Evolutionary conservation across 352 stramenopile genomes (phyloP), one percentile per base, ranked within the genome.

Genomic region (Phytopythium mirpurense): DNA sequence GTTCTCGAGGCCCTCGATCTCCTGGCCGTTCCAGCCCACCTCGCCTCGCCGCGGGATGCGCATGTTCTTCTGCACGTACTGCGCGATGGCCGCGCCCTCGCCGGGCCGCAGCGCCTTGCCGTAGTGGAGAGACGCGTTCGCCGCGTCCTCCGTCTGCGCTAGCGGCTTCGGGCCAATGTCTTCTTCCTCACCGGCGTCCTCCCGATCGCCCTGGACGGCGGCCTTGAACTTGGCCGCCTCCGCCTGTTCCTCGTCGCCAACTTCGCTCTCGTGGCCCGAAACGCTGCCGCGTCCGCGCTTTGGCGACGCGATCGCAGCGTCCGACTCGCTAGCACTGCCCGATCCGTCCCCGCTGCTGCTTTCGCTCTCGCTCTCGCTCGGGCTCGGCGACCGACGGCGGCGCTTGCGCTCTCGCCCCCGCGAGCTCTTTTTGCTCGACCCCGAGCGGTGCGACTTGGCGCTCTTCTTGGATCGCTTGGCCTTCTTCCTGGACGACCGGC

Each of bases 61-160:
- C 73, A 99, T 96, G 65, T 98, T 99, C 65, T 99, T 98, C 73
- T 99, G 96, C 21, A 99, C 97, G 63, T 97, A 99, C 67, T 97
- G 88, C 15, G 96, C 96, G 57, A 99, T 98, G 40, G 96, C 96
- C 31, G 82, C 88, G 42, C 92, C 92, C 75, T 98, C 90, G 55
- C 97, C 96, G 21, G 95, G 94, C 7, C 97, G 68, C 40, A 98
- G 63, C 19, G 94, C 91, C 43, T 93, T 93, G 57, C 96, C 95
- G 63, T 98, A 98, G 46, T 95, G 76, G 45, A 88, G 62, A 18
- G 65, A 74, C 45, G 74, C 70, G 40, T 64, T 74, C 24, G 71
- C 77, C 11, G 65, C 57, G 24, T 81, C 71, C 47, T 79, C 72
- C 21, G 71, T 59, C 34, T 86, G 66, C 12, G 62, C 49, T 11